Evolutionary conservation across 1,284 basidiomycete species (phyloP).

Genomic region (Phaffia rhodozyma): DNA sequence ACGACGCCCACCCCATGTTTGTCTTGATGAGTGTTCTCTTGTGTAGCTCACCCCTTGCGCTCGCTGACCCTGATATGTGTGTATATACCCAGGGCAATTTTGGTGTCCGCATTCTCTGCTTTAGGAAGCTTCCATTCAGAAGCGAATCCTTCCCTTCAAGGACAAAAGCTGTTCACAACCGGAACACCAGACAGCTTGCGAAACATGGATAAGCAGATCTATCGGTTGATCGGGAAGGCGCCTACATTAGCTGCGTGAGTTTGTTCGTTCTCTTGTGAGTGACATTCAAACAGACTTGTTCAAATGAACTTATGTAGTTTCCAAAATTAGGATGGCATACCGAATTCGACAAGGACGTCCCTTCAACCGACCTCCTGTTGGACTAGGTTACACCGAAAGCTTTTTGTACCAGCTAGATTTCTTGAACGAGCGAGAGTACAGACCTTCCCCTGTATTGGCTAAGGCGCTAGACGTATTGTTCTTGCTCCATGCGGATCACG

Average conservation of each 20-base stretch:
- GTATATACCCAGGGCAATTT: constrained; percentile 5
- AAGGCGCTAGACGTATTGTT: constrained; percentile 75
- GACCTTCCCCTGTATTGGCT: constrained; percentile 64
- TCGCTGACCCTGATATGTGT: constrained; percentile 3
- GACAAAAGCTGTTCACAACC: constrained; percentile 62
- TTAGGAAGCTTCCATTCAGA: constrained; percentile 1
- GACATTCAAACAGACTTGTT: neutral
- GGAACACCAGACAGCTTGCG: constrained; percentile 51
- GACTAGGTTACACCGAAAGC: constrained; percentile 63
- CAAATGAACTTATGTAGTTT: neutral
- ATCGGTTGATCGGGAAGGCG: constrained; percentile 70
- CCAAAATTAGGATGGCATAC: constrained; percentile 58
- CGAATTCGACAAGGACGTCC: constrained; percentile 73
- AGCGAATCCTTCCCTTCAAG: constrained; percentile 66
- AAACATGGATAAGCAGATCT: constrained; percentile 80
- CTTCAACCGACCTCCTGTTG: constrained; percentile 71
- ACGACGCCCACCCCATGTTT: constrained; percentile 55
- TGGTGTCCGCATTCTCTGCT: constrained; percentile 9
- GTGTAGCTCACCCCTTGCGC: neutral
- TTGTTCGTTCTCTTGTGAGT: neutral
- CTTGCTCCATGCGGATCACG: constrained; percentile 76
- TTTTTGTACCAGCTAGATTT: constrained; percentile 83
- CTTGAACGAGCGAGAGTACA: constrained; percentile 54
- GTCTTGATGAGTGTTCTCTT: constrained; percentile 3
- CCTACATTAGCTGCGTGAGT: constrained; percentile 70